Evolutionary conservation across 768 basidiomycete species (phyloP).

Genomic region (Podaxis sp.): DNA sequence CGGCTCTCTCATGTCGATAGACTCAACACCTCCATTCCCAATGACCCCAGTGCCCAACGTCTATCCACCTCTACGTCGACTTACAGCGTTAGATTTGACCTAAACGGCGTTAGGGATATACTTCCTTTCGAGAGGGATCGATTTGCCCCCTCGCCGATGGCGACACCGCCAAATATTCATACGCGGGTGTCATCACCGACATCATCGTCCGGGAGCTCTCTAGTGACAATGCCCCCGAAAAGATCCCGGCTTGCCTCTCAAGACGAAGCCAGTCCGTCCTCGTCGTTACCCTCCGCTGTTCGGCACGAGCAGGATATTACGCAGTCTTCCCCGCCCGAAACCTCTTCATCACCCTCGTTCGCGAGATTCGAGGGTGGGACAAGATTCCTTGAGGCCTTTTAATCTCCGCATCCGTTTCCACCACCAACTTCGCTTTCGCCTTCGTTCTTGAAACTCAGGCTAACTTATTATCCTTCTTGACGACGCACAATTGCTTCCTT

Average conservation of each 20-base stretch:
- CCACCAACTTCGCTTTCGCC: neutral
- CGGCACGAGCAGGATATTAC: conserved; percentile 1
- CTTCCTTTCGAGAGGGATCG: conserved; percentile 4
- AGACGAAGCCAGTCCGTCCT: neutral
- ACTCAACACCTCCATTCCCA: neutral
- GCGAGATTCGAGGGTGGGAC: conserved; percentile 10
- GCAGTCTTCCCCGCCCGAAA: neutral
- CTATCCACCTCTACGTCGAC: conserved; percentile 6
- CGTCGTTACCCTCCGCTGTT: neutral
- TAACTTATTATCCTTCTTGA: conserved; percentile 3
- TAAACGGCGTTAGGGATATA: neutral
- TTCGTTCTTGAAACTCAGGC: neutral
- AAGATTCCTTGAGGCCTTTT: conserved; percentile 11
- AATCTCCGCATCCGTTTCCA: neutral
- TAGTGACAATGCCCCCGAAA: neutral
- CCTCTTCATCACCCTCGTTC: neutral
- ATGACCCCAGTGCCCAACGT: neutral
- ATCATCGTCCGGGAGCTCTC: conserved; percentile 3
- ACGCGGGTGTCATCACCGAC: conserved; percentile 9
- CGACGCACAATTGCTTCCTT: neutral
- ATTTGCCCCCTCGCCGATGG: conserved; percentile 7
- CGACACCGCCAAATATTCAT: neutral
- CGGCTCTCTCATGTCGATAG: neutral
- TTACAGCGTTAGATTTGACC: conserved; percentile 12
- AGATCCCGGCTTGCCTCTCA: neutral